Base-by-base conservation (phyloP, 176 grass and related monocot species). In the Guadua angustifolia region DNA sequence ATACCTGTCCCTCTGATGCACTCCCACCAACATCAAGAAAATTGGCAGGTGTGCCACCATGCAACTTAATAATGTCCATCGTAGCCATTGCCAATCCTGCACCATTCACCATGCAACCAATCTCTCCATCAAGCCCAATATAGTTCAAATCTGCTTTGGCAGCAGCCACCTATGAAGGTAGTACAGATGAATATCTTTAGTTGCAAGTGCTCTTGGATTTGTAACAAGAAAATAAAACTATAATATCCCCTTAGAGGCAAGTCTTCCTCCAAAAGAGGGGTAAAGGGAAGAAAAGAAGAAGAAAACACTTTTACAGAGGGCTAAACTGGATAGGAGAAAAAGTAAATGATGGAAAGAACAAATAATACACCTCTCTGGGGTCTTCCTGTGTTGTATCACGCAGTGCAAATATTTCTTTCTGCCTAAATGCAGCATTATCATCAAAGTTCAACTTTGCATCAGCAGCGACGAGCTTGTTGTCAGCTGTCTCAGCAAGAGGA, bases 391-490 rank as follows among this genome's bases (percentile, higher is more conserved):
- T 88, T 82, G 96, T 88, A 85, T 99, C 96, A n/a, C 91, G 91
- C 26, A 94, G 52, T 78, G 93, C 80, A 82, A 99, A 99, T 80
- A 95, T 92, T 67, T 99, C 93, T 89, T 95, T 99, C 65, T 94
- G 93, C 73, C 93, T 95, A 80, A 84, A 99, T 57, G 96, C 89
- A 81, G 93, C 96, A 89, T 99, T 99, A 73, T 99, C 93, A 76
- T 99, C 97, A 90, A 99, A 99, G 88, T 99, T 99, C 88, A 99
- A 86, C 79, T 99, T 99, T 75, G 93, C 97, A 94, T 99, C 97
- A 88, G 97, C 97, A 69, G 91, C 93, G 25, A 99, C 97, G 44
- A 99, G 88, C 86, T 91, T 85, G 11, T 89, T 91, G 84, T 99
- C 93, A 79, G 97, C 87, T 65, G 93, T 99, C 89, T 96, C 97